Evolutionary conservation across 208 protist genomes (phyloP).

Genomic region (Crithidia bombi): DNA sequence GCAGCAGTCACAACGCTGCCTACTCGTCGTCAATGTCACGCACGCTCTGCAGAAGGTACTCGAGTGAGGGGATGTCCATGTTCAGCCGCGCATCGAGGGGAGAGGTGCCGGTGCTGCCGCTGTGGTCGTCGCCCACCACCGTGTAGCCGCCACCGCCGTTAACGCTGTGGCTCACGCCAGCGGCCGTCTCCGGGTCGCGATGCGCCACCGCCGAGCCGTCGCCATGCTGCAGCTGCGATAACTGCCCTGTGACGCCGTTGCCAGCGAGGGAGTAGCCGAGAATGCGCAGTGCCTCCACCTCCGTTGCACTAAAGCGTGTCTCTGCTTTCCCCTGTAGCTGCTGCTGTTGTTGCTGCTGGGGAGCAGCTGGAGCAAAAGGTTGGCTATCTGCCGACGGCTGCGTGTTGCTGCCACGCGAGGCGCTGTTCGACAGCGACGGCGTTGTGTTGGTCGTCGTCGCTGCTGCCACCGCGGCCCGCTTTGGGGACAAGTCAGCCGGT

Average conservation of each 20-base stretch:
- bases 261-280: slow-evolving; percentile 18
- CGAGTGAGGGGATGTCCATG: slow-evolving; percentile 41
- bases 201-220: slow-evolving; percentile 1
- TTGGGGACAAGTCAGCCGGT: slow-evolving; percentile 26
- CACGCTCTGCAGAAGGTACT: slow-evolving; percentile 72
- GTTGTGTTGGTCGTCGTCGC: slow-evolving; percentile 7
- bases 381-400: background rate
- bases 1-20: too few species aligned
- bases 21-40: slow-evolving; percentile 61
- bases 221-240: background rate
- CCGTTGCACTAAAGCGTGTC: slow-evolving; percentile 26
- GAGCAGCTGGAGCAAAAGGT: background rate
- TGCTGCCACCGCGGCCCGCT: slow-evolving; percentile 1
- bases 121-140: slow-evolving; percentile 20
- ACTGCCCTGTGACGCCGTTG: background rate
- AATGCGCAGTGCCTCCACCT: slow-evolving; percentile 38
- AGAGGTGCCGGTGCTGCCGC: slow-evolving; percentile 9
- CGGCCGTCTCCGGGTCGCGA: slow-evolving; percentile 13
- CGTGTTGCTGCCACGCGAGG: slow-evolving; percentile 5
- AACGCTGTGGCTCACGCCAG: background rate
- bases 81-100: slow-evolving; percentile 23
- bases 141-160: slow-evolving; percentile 22
- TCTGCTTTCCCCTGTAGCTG: slow-evolving; percentile 12
- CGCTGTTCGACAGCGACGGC: slow-evolving; percentile 10
- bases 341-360: background rate